A percentile compares a stretch with the other conserved stretches of the same genome.
Conservation (phyloP, 2,329 filamentous ascomycete genomes). For the Cladosporium colombiae region DNA sequence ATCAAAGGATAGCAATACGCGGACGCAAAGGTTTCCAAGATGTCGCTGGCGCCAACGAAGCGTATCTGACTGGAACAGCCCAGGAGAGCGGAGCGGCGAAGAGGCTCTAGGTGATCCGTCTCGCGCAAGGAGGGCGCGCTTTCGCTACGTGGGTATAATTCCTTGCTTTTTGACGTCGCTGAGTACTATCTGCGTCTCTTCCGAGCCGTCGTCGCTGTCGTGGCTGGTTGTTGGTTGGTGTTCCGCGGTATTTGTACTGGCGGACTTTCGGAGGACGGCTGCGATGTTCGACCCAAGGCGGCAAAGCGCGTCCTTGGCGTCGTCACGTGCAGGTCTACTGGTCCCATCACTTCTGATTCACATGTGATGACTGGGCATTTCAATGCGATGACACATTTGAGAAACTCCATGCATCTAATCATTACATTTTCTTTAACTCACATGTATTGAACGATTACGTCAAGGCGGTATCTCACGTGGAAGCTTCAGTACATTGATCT, state of each 20-base stretch:
- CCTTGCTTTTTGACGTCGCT: conserved; percentile 13
- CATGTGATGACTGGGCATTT: background rate
- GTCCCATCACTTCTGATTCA: background rate
- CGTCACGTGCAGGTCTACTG: background rate
- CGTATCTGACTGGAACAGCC: conserved; percentile 2
- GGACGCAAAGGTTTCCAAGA: conserved; percentile 2
- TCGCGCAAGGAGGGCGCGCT: conserved; percentile 10
- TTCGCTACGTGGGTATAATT: conserved; percentile 14
- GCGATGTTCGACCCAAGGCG: conserved; percentile 15
- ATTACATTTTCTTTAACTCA: background rate
- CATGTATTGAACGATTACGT: background rate
- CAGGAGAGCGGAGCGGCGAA: conserved; percentile 6
- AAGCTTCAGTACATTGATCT: background rate
- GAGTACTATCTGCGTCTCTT: conserved; percentile 16
- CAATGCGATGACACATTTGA: background rate
- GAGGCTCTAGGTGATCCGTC: background rate
- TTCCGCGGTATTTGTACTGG: conserved; percentile 17
- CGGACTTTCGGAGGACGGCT: conserved; percentile 12
- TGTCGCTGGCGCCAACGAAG: background rate
- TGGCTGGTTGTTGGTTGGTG: conserved; percentile 18
- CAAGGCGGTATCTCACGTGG: background rate
- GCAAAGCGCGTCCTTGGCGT: conserved; percentile 12
- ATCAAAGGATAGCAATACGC: background rate
- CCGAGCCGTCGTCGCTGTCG: conserved; percentile 11
- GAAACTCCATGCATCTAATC: background rate